These are phyloP conservation scores for Amanita pseudoporphyria DNA, from an alignment of 768 basidiomycete species.

Conservation along the genomic window DNA sequence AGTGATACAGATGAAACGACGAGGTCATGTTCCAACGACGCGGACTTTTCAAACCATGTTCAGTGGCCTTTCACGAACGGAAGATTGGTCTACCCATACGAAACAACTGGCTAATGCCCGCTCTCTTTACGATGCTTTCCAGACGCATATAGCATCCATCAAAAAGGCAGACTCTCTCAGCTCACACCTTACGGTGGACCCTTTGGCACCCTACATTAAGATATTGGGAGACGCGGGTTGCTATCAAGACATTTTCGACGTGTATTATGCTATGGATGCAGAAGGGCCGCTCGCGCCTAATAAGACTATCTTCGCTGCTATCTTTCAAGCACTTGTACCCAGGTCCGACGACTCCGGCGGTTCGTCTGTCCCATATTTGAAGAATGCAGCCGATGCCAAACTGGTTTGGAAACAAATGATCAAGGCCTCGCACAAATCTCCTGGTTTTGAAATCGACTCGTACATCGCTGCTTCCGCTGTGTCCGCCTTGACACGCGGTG, in stretches of 20 bases:
- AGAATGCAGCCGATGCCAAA: constrained; percentile 58
- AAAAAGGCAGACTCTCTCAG: constrained; percentile 38
- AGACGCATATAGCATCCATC: constrained; percentile 38
- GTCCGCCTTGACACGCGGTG: constrained; percentile 45
- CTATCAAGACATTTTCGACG: constrained; percentile 64
- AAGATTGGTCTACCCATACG: constrained; percentile 46
- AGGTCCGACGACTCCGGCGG: constrained; percentile 20
- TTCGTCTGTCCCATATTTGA: constrained; percentile 13
- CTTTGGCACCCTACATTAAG: constrained; percentile 54
- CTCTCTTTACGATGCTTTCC: constrained; percentile 49
- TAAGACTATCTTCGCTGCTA: constrained; percentile 50
- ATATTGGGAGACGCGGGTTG: constrained; percentile 52
- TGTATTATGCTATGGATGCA: constrained; percentile 60
- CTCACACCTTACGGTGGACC: constrained; percentile 36
- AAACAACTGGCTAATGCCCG: constrained; percentile 58
- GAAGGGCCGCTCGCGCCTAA: constrained; percentile 56
- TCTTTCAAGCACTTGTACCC: constrained; percentile 43
- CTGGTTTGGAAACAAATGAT: constrained; percentile 61
- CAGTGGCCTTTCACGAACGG: constrained; percentile 49
- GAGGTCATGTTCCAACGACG: constrained; percentile 61
- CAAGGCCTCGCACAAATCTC: constrained; percentile 36
- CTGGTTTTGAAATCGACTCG: constrained; percentile 42
- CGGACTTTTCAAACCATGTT: constrained; percentile 67
- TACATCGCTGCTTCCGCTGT: constrained; percentile 43
- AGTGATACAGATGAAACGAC: constrained; percentile 65